phyloP scores from a whole-genome alignment of 495 filamentous ascomycete genomes.

The Thozetella sp. region DNA sequence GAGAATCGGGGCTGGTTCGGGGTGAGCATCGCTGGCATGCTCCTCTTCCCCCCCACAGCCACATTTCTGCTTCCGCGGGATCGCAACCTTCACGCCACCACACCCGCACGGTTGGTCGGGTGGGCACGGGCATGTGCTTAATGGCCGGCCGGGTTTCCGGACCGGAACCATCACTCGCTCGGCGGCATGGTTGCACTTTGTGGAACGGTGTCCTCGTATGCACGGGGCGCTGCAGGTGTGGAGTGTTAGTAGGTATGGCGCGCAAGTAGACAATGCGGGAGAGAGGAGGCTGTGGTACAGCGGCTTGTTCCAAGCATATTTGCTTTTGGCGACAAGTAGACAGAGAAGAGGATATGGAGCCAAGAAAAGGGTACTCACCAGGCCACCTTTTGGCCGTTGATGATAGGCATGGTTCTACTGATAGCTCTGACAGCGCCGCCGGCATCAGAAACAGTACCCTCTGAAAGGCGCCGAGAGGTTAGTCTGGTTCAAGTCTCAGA shows the following conservation, averaged over 20 bases:
- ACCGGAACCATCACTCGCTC: slow-evolving; percentile 76
- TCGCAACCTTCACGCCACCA: slow-evolving; percentile 51
- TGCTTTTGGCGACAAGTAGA: too few relatives aligned
- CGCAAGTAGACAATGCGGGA: slow-evolving; percentile 8
- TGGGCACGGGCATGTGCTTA: slow-evolving; percentile 76
- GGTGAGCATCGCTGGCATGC: slow-evolving; percentile 1
- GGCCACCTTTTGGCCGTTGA: slow-evolving; percentile 61
- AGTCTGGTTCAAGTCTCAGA: neutral
- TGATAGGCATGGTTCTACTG: slow-evolving; percentile 49
- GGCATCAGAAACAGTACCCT: slow-evolving; percentile 6
- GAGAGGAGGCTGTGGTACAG: slow-evolving; percentile 8
- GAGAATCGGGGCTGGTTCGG: slow-evolving; percentile 9
- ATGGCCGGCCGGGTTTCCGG: slow-evolving; percentile 76
- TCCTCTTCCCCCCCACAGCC: slow-evolving; percentile 26
- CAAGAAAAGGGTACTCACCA: slow-evolving; percentile 43
- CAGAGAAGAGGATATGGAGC: slow-evolving; percentile 9
- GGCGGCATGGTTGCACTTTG: slow-evolving; percentile 77
- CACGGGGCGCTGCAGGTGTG: slow-evolving; percentile 69
- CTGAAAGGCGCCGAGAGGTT: neutral
- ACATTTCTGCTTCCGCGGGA: slow-evolving; percentile 52
- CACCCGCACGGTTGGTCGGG: slow-evolving; percentile 55
- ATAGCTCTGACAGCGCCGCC: neutral
- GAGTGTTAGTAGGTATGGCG: slow-evolving; percentile 1
- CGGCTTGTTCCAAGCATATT: too few relatives aligned
- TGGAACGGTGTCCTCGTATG: slow-evolving; percentile 84